Evolutionary conservation across 306 rosid species (phyloP).

Genomic region (Vicia villosa): DNA sequence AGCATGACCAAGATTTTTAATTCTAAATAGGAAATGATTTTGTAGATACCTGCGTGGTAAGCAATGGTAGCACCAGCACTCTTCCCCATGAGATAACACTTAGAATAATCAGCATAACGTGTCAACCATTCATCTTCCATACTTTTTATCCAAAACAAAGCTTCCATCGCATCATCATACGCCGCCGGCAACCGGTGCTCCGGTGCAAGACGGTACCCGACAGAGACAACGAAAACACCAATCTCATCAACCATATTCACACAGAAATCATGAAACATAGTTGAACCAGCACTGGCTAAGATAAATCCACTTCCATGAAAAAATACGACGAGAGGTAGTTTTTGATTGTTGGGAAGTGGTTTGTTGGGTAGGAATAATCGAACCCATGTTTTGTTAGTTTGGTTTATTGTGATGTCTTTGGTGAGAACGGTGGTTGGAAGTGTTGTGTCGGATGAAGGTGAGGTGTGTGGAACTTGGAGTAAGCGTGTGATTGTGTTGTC

Average conservation of each 20-base stretch:
- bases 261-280: conserved; percentile 39
- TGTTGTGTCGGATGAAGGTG: conserved; percentile 1
- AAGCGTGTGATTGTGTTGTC: conserved; percentile 6
- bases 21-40: too few relatives aligned
- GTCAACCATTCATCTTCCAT: conserved; percentile 45
- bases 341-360: neutral
- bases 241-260: conserved; percentile 17
- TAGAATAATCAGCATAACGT: conserved; percentile 39
- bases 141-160: conserved; percentile 41
- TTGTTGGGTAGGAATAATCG: conserved; percentile 47
- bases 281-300: conserved; percentile 25
- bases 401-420: conserved; percentile 2
- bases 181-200: conserved; percentile 59
- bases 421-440: neutral
- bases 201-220: conserved; percentile 57
- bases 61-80: conserved; percentile 58
- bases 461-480: neutral
- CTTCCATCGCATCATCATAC: conserved; percentile 51
- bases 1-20: too few relatives aligned
- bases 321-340: conserved; percentile 49
- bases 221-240: conserved; percentile 41
- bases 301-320: conserved; percentile 60
- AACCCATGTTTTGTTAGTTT: conserved; percentile 21
- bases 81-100: conserved; percentile 48
- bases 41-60: conserved; percentile 28